Evolutionary conservation across 768 basidiomycete genomes (phyloP), one percentile per base, ranked within the genome.

Genomic region (Stropharia rugosoannulata): DNA sequence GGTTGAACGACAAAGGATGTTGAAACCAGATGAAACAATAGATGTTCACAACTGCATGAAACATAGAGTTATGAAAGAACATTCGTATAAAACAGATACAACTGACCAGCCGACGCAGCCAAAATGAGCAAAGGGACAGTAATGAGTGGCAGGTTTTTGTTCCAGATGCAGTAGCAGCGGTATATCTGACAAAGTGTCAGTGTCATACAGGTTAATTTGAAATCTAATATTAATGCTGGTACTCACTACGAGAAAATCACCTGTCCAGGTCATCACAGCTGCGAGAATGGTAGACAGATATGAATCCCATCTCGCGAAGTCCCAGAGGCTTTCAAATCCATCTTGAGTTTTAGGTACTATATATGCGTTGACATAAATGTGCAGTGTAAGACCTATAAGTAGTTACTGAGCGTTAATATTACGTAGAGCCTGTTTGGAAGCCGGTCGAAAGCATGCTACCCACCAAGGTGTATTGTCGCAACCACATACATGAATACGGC

Each of bases 131-230:
- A 25, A 22, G 69, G 68, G 35, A 68, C 16, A 2, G 57, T 29
- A 27, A 70, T 61, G 7, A 70, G 52, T 54, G 49, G 56, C 4
- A 55, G 35, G 38, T 59, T 63, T 22, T 58, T 55, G 40, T 63
- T 60, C 69, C 69, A 70, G 13, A 70, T 62, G 27, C 66, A 59
- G 51, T 65, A 70, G 44, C 68, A 69, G 22, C 69, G 62, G 51
- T 67, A 70, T 29, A 68, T 68, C 69, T 68, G 49, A 32, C 29
- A 4, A 32, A 7, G 7, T 32, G 29, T 32, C 29, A 32, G 9
- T 7, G 29, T 10, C 29, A 32, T 7, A 7, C 35, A 5, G 18
- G 29, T 12, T 6, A 49, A 46, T 29, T 12, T 45, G 37, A 19
- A 18, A 45, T 39, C 25, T 9, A 40, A n/a, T n/a, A n/a, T n/a